phyloP scores from a whole-genome alignment of 148 eudicot species.

The Dianthus caryophyllus region DNA sequence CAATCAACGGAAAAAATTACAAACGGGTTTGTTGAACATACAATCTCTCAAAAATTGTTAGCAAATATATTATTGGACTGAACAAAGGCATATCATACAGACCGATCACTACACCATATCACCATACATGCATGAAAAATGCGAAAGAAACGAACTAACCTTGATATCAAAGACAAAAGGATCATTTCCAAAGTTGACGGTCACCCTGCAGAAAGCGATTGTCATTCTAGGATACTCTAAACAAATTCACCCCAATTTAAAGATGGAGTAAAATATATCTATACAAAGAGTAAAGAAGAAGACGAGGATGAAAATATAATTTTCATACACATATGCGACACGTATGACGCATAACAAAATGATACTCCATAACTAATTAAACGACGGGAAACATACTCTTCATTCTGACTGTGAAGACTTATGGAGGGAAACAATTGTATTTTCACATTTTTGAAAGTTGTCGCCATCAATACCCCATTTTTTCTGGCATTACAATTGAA shows the following conservation, averaged over 20 bases:
- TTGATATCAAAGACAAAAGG: constrained; percentile 76
- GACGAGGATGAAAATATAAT: too few relatives aligned
- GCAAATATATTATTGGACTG: too few relatives aligned
- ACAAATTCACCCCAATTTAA: not conserved
- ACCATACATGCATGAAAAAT: not conserved
- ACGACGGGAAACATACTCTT: constrained; percentile 64
- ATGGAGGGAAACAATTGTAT: constrained; percentile 77
- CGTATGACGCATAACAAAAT: too few relatives aligned
- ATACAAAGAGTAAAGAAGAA: too few relatives aligned
- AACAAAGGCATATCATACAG: not conserved
- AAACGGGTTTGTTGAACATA: too few relatives aligned
- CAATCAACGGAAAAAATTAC: too few relatives aligned
- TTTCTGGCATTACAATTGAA: constrained; percentile 49
- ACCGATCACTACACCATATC: not conserved
- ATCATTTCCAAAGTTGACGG: constrained; percentile 83
- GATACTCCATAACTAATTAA: not conserved
- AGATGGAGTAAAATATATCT: not conserved
- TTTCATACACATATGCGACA: too few relatives aligned
- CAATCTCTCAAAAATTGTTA: too few relatives aligned
- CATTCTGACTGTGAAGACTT: constrained; percentile 93
- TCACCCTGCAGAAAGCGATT: constrained; percentile 45
- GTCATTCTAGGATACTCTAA: not conserved
- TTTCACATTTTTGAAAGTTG: constrained; percentile 64
- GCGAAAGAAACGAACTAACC: constrained; percentile 36
- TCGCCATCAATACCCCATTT: constrained; percentile 68